A percentile compares a stretch with the other conserved stretches of the same genome.
Conservation (phyloP, 257 asterid species). For the Solanum paucissectum region DNA sequence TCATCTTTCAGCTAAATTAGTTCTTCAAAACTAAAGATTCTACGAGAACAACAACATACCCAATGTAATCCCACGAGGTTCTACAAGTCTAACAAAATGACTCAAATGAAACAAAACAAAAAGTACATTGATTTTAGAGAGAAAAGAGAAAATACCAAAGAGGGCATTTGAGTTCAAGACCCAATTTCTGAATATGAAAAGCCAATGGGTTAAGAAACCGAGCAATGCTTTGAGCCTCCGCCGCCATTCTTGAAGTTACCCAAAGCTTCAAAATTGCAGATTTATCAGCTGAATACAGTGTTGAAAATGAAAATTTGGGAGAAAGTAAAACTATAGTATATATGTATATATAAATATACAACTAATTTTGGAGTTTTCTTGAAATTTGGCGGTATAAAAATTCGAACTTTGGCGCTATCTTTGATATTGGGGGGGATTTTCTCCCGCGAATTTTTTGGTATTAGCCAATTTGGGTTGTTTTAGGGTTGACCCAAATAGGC, state of each 20-base stretch:
- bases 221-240: not conserved
- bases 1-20: not conserved
- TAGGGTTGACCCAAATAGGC: not conserved
- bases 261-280: not conserved
- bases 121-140: not conserved
- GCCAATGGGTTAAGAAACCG: slow-evolving; percentile 46
- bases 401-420: not conserved
- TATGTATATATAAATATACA: not conserved
- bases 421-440: not conserved
- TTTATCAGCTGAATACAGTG: not conserved
- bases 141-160: slow-evolving; percentile 33
- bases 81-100: not conserved
- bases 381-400: not conserved
- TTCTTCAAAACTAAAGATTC: not conserved
- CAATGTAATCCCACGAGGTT: not conserved
- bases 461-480: not conserved
- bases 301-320: not conserved
- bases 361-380: not conserved
- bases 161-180: slow-evolving; percentile 86
- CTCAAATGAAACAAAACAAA: not conserved
- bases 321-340: not conserved
- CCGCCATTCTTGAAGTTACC: not conserved
- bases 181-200: slow-evolving; percentile 70
- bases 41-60: not conserved
- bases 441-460: not conserved